These are phyloP conservation scores for Kockovaella imperatae DNA, from an alignment of 768 basidiomycete genomes.

Conservation along the genomic window DNA sequence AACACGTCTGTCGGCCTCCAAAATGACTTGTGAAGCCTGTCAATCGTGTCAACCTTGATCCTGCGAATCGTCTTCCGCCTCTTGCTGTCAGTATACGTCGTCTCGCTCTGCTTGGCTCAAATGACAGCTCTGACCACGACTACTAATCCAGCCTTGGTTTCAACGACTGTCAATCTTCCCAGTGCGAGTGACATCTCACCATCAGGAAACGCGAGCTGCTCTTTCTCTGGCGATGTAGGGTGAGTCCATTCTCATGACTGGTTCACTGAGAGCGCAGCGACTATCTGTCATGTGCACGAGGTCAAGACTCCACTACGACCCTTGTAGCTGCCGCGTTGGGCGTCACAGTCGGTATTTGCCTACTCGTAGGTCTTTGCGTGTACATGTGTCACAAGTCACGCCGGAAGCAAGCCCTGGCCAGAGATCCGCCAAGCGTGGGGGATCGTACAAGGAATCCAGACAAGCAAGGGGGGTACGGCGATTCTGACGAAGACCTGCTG, in stretches of 20 bases:
- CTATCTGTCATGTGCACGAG: conserved; percentile 26
- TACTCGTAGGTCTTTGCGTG: conserved; percentile 2
- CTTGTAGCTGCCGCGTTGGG: conserved; percentile 29
- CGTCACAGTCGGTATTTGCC: conserved; percentile 22
- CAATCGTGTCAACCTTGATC: no score
- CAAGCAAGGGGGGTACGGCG: background rate
- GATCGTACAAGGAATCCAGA: background rate
- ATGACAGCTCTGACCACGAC: no score
- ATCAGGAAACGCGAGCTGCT: no score
- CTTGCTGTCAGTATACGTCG: no score
- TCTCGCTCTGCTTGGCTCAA: no score
- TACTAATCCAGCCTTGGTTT: no score
- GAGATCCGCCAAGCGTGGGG: background rate
- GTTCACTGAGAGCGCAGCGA: conserved; percentile 10
- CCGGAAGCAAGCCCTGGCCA: background rate
- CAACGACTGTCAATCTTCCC: no score
- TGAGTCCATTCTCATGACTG: conserved; percentile 1
- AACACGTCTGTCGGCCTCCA: no score
- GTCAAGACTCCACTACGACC: conserved; percentile 20
- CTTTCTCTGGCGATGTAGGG: conserved; percentile 8
- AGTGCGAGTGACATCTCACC: no score
- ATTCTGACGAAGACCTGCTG: background rate
- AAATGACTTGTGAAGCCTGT: no score
- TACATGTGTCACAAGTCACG: conserved; percentile 1
- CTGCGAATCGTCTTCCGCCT: no score